Conservation (phyloP, 2,329 filamentous ascomycete species). For the Ilyonectria sp. region DNA sequence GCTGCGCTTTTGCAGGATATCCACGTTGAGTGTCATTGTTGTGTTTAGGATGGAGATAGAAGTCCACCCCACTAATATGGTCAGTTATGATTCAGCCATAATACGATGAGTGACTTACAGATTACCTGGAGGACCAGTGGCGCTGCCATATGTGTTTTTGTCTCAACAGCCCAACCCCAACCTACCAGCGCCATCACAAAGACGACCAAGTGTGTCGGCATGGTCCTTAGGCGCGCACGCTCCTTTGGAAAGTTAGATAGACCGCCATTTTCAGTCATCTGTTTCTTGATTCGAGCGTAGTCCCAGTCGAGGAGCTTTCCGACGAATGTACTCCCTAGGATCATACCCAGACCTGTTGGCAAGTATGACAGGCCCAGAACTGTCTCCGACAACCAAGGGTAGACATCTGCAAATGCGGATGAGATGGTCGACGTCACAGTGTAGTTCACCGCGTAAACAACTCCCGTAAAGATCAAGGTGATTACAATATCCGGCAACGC, state of each 20-base stretch:
- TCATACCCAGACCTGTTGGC: constrained; percentile 55
- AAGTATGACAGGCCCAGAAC: constrained; percentile 48
- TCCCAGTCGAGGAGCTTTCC: constrained; percentile 29
- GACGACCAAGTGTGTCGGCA: constrained; percentile 19
- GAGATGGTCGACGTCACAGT: constrained; percentile 54
- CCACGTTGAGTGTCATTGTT: constrained; percentile 31
- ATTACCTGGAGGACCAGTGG: constrained; percentile 28
- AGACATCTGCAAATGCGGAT: constrained; percentile 48
- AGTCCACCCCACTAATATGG: constrained; percentile 22
- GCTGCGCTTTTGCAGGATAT: constrained; percentile 25
- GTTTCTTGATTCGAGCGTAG: constrained; percentile 23
- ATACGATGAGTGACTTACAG: constrained; percentile 1
- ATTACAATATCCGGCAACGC: constrained; percentile 49
- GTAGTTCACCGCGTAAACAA: constrained; percentile 54
- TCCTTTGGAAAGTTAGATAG: constrained; percentile 19
- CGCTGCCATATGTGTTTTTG: constrained; percentile 16
- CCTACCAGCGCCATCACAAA: constrained; percentile 24
- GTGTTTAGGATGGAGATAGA: constrained; percentile 30
- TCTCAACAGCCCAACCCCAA: constrained; percentile 28
- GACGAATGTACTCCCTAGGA: constrained; percentile 62
- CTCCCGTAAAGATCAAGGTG: constrained; percentile 50
- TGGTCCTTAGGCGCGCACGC: constrained; percentile 21
- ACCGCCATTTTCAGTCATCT: neutral
- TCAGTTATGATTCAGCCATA: neutral
- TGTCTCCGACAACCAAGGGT: constrained; percentile 50